Conservation (phyloP, 805 yeast species). For the Metschnikowia gruessii region DNA sequence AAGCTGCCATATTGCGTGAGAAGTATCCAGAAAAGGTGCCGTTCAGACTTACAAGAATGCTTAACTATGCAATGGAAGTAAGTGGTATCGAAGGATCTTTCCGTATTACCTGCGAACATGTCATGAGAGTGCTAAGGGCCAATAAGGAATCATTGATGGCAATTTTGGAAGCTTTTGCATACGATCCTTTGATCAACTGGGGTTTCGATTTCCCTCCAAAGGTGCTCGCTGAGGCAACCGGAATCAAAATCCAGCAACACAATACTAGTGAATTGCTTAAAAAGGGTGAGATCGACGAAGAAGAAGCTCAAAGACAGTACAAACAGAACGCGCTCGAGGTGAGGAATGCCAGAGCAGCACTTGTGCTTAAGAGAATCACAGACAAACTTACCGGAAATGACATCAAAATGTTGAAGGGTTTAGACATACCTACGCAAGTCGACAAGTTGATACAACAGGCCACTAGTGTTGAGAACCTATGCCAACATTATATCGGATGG, state of each 20-base stretch:
- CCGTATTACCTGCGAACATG: conserved; percentile 95
- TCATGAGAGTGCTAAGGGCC: conserved; percentile 89
- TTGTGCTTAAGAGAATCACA: conserved; percentile 84
- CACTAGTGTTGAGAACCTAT: conserved; percentile 89
- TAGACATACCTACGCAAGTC: conserved; percentile 86
- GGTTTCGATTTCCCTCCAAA: conserved; percentile 91
- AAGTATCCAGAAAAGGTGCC: conserved; percentile 99
- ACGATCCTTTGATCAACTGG: conserved; percentile 98
- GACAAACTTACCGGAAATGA: conserved; percentile 95
- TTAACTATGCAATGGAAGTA: conserved; percentile 98
- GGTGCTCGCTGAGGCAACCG: conserved; percentile 71
- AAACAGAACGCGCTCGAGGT: conserved; percentile 68
- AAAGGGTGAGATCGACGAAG: conserved; percentile 71
- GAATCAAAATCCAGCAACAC: conserved; percentile 61
- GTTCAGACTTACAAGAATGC: conserved; percentile 92
- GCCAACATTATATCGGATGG: conserved; percentile 99
- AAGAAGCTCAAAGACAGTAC: conserved; percentile 69
- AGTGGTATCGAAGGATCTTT: conserved; percentile 98
- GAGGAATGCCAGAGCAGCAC: conserved; percentile 85
- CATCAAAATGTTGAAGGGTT: conserved; percentile 64
- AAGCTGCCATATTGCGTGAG: conserved; percentile 94
- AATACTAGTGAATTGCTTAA: conserved; percentile 70
- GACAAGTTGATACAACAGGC: conserved; percentile 94
- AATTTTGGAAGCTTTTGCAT: conserved; percentile 94
- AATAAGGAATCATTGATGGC: conserved; percentile 98